These are phyloP conservation scores for Kwoniella sp. DNA, from an alignment of 768 basidiomycete genomes.

Conservation along the genomic window DNA sequence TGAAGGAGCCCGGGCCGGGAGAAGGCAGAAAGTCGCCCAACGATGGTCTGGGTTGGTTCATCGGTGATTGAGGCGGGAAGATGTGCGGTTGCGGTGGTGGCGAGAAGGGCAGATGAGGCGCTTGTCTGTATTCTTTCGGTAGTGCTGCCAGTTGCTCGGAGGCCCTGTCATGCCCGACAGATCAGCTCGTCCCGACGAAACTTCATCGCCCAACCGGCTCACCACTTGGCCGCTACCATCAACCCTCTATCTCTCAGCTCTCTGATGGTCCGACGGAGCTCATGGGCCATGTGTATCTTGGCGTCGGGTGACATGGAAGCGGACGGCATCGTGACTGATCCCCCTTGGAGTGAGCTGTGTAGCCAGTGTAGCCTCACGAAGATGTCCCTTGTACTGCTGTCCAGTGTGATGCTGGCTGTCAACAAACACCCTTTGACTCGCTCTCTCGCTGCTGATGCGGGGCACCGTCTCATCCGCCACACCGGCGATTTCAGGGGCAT, in stretches of 20 bases:
- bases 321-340: constrained; percentile 13
- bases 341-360: too few species aligned
- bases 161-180: constrained; percentile 21
- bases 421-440: too few species aligned
- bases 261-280: constrained; percentile 28
- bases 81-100: constrained; percentile 27
- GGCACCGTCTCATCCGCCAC: too few species aligned
- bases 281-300: constrained; percentile 36
- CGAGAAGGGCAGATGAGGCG: constrained; percentile 40
- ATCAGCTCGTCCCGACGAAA: neutral
- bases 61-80: constrained; percentile 13
- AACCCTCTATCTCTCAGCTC: constrained; percentile 41
- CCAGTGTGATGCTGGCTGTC: too few species aligned
- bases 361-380: too few species aligned
- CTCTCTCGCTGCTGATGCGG: too few species aligned
- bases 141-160: constrained; percentile 34
- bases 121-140: constrained; percentile 26
- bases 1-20: constrained; percentile 34
- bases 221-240: constrained; percentile 41
- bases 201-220: neutral
- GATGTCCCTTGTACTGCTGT: too few species aligned
- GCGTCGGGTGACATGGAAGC: constrained; percentile 15
- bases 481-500: too few species aligned
- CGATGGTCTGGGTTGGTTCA: constrained; percentile 20
- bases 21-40: constrained; percentile 39